Percentiles rank a stretch among this genome's conserved stretches.
phyloP scores from a whole-genome alignment of 2,329 filamentous ascomycete genomes.

The Epichloe bromicola region DNA sequence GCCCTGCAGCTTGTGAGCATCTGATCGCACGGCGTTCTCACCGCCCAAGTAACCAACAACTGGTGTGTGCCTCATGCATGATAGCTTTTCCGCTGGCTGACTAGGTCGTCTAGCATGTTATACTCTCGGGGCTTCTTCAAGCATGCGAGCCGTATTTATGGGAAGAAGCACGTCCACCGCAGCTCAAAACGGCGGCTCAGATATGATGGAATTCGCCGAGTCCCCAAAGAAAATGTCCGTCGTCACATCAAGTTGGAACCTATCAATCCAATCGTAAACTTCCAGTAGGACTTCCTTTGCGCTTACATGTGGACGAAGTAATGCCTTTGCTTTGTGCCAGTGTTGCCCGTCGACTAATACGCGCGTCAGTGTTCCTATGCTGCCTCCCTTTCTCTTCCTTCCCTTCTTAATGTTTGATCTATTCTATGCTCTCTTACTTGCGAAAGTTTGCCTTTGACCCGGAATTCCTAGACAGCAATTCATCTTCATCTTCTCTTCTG shows the following conservation, averaged over 20 bases:
- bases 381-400: too few species aligned
- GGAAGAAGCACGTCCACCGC: background rate
- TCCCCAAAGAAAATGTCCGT: background rate
- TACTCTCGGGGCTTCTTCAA: background rate
- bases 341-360: background rate
- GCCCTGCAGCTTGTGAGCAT: background rate
- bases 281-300: background rate
- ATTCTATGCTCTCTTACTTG: background rate
- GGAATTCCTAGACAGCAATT: too few species aligned
- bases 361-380: too few species aligned
- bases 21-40: background rate
- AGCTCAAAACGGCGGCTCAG: background rate
- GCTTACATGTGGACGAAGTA: background rate
- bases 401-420: too few species aligned
- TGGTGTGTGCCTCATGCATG: background rate
- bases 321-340: background rate
- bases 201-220: background rate
- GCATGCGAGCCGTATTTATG: background rate
- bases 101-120: background rate
- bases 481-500: too few species aligned
- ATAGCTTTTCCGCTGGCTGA: background rate
- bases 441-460: background rate
- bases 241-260: background rate
- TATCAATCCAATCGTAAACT: background rate
- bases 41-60: too few species aligned